Evolutionary conservation across 257 asterid species (phyloP).

Genomic region (Verbascum thapsus): DNA sequence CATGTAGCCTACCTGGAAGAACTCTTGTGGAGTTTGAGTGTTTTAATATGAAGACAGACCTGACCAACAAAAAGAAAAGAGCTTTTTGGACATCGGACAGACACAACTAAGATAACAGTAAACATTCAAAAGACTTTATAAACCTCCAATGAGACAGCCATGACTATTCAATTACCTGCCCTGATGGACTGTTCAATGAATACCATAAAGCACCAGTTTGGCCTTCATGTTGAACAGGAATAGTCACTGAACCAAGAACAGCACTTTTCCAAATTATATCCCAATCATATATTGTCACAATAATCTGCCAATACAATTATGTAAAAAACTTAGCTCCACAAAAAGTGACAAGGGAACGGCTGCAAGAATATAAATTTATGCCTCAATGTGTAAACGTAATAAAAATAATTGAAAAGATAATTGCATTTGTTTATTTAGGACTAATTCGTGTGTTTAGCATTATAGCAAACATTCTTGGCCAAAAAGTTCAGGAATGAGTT

Average conservation of each 20-base stretch:
- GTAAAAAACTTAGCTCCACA: conserved; percentile 37
- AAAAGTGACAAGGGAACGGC: conserved; percentile 20
- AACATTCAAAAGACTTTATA: conserved; percentile 12
- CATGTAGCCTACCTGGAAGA: conserved; percentile 53
- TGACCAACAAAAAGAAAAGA: conserved; percentile 38
- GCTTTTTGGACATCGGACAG: conserved; percentile 1
- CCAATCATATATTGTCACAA: conserved; percentile 96
- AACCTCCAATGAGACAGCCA: conserved; percentile 14
- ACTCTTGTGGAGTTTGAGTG: conserved; percentile 49
- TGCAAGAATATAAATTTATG: conserved; percentile 6
- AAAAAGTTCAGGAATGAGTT: conserved; percentile 13
- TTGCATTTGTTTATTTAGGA: background rate
- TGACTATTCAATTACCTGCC: conserved; percentile 45
- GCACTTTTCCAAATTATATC: conserved; percentile 99
- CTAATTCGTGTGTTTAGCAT: conserved; percentile 13
- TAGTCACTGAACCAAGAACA: conserved; percentile 87
- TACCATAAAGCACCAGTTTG: conserved; percentile 69
- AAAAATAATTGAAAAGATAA: conserved; percentile 14
- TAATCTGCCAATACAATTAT: conserved; percentile 65
- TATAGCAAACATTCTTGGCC: conserved; percentile 2
- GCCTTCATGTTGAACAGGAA: conserved; percentile 80
- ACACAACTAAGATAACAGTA: background rate
- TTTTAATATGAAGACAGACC: conserved; percentile 86
- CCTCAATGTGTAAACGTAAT: conserved; percentile 1
- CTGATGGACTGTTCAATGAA: conserved; percentile 60